Percentiles rank a stretch among this genome's conserved stretches.
Conservation (phyloP, 2,329 filamentous ascomycete species). For the Xylaria sp. region DNA sequence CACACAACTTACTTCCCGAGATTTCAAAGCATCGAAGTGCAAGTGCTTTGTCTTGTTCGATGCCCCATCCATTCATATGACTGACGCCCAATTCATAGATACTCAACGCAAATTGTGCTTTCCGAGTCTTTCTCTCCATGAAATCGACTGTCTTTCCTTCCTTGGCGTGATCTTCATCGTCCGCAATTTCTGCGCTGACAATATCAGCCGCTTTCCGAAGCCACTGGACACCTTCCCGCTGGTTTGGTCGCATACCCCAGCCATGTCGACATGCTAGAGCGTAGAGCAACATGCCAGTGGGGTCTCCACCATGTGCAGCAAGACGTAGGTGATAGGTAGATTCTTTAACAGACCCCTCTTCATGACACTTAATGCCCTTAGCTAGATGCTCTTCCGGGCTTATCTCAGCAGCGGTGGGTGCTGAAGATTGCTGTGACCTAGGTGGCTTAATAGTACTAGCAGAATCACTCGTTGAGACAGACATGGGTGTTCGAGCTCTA, state of each 20-base stretch:
- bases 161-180: conserved; percentile 76
- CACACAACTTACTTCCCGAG: conserved; percentile 74
- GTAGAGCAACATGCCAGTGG: conserved; percentile 95
- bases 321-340: conserved; percentile 96
- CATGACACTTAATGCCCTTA: conserved; percentile 90
- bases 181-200: conserved; percentile 82
- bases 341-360: conserved; percentile 86
- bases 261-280: conserved; percentile 94
- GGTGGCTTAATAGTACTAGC: conserved; percentile 63
- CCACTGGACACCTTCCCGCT: conserved; percentile 90
- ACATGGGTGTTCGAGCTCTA: conserved; percentile 58
- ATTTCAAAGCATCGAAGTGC: conserved; percentile 96
- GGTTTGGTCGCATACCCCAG: conserved; percentile 96
- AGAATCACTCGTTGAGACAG: conserved; percentile 63
- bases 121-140: conserved; percentile 80
- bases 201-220: conserved; percentile 88
- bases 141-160: conserved; percentile 72
- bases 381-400: conserved; percentile 88
- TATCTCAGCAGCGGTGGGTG: conserved; percentile 72
- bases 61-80: conserved; percentile 98
- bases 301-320: conserved; percentile 84
- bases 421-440: conserved; percentile 56
- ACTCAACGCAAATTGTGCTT: conserved; percentile 92
- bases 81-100: conserved; percentile 97
- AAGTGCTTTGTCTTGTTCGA: conserved; percentile 87